Base-by-base conservation (phyloP, 1,284 basidiomycete species). In the Pseudozyma tsukubaensis region DNA sequence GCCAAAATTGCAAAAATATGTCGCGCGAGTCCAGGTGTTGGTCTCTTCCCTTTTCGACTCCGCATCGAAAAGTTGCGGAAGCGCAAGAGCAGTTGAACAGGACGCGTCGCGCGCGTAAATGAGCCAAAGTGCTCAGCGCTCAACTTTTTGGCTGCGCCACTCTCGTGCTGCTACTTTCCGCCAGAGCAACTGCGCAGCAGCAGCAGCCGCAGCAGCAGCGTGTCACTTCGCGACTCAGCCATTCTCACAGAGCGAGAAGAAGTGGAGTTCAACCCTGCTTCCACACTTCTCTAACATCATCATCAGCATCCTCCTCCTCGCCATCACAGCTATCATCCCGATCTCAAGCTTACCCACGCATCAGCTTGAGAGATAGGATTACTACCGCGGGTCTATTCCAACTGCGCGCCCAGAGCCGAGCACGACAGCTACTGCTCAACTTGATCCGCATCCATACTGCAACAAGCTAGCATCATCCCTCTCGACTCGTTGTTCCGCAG, bases 31-130 rank as follows among this genome's bases (percentile, higher is more conserved):
- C 12, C 37, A 61, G 7, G 67, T 70, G 67, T 70, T 70, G 67
- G 61, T 70, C 67, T 70, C 36, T 47, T 59, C 29, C 21, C 32
- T 53, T 36, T 40, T 36, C 13, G 14, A 44, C 2, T 51, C 39
- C 44, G 47, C 51, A 48, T 29, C 1, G 18, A 32, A 32, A 9
- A 18, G 7, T 4, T 32, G 19, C 44, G 18, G 44, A 21, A 24
- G 21, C 24, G 3, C 24, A 29, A 29, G 24, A 29, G 6, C 24
- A 29, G 24, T 29, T 29, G 18, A 45, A 6, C 16, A 2, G 36
- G 59, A 70, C 67, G 67, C 67, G 67, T 70, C 67, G 67, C 67
- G 67, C 67, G 67, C 67, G 67, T 70, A 70, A 69, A 69, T 63
- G 66, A 69, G 60, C 56, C 44, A 69, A 70, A 70, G 67, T 52